Base-by-base conservation (phyloP, 2,329 filamentous ascomycete species). In the Verticillium nonalfalfae region DNA sequence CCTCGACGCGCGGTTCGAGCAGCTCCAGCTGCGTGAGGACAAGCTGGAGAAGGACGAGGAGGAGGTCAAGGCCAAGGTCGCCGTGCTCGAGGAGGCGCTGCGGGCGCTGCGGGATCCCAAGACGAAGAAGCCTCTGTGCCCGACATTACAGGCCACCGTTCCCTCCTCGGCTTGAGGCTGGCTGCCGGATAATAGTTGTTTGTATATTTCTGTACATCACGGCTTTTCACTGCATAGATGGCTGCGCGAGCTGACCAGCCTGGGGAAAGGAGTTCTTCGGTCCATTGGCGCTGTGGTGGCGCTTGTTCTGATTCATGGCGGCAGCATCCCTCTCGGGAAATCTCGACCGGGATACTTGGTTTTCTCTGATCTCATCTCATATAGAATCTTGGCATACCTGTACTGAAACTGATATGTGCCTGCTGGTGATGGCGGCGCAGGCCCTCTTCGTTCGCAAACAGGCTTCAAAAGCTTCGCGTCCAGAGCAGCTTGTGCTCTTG, bases 21-120 rank as follows among this genome's bases (percentile, higher is more conserved):
- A 82, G 63, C 74, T 85, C 10, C 76, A 36, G 34, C 18, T 13
- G 34, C 15, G 35, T 6, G 56, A 57, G 34, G 56, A 57, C 15
- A n/a, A 39, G 34, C 33, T 57, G 14, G 56, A 59, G 56, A 73
- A 69, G 59, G 70, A 68, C 14, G 78, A 81, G 62, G 75, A 79
- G 63, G 79, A 79, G 63, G 79, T 75, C 62, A 72, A 71, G 34
- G 76, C 78, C 62, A 75, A 85, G 33, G 78, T 86, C 40, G 73
- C 81, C 58, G 72, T 78, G 59, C 70, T 89, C 58, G 85, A 87
- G 71, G 78, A 82, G 56, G 80, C 81, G 14, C 68, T 86, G 59
- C 75, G 79, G 64, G 73, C 73, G 5, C 73, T 83, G 65, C 81
- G 78, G 66, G 82, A 86, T 55, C 81, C 83, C 26, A 85, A 82